Evolutionary conservation across 2,329 filamentous ascomycete genomes (phyloP), one percentile per base, ranked within the genome.

Genomic region (Aspergillus puulaauensis): DNA sequence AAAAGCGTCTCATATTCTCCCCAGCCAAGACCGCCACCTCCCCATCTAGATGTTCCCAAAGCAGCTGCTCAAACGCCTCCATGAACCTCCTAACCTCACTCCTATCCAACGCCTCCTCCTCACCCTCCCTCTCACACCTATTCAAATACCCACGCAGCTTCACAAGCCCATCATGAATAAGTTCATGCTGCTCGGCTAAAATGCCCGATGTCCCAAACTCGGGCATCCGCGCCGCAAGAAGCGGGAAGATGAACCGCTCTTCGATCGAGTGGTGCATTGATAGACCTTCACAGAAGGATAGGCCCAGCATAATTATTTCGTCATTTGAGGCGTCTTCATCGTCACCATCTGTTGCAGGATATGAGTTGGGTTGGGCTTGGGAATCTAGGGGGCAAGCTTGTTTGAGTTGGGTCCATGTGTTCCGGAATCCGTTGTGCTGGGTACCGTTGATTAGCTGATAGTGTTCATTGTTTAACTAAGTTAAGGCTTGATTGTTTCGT

Each of bases 1-100:
- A 96, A 73, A 90, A 92, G 73, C 81, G 85, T 65, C 90, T 82
- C 92, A 96, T 96, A 71, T 93, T 96, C 73, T 95, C 90, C 45
- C 91, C 91, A 2, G 88, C 85, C 33, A 96, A 74, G 64, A 89
- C 84, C 73, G 81, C 78, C 7, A 54, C 52, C 43, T 54, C 52
- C 43, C 23, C 31, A 21, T 54, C 52, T 11, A 54, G 31, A 80
- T 96, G 92, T 68, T 78, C 79, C 90, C 91, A 93, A 49, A 96
- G 73, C 61, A 96, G 90, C 9, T 80, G 79, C 11, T 90, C 90
- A 84, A 93, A 96, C 6, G 73, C 74, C 73, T 96, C 90, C 86
- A 96, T 87, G 67, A 90, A 82, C 37, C 73, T 78, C 77, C 86
- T 88, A 72, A 96, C 71, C 67, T 86, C 84, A 4, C 72, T 69